Conservation (phyloP, 345 rosid genomes). For the Laguncularia racemosa region DNA sequence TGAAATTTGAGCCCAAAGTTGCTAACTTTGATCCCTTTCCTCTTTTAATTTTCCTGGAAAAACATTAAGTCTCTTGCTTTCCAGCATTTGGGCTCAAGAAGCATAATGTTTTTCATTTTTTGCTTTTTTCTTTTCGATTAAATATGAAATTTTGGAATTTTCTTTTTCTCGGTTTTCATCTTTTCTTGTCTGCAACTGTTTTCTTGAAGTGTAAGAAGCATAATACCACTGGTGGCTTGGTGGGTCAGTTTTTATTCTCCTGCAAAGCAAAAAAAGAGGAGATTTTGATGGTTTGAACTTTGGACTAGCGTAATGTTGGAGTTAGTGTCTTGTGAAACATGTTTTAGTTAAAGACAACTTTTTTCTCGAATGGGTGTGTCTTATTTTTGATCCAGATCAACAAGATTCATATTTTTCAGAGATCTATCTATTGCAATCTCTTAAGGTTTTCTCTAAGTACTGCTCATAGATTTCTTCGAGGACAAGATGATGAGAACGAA, state of each 20-base stretch:
- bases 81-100: too few species aligned
- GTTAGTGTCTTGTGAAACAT: slow-evolving; percentile 13
- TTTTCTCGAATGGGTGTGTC: slow-evolving; percentile 29
- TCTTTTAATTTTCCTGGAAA: not conserved
- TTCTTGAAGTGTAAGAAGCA: not conserved
- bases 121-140: too few species aligned
- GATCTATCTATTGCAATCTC: slow-evolving; percentile 17
- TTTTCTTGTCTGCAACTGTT: not conserved
- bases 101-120: too few species aligned
- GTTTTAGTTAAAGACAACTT: slow-evolving; percentile 9
- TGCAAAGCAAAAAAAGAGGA: slow-evolving; percentile 10
- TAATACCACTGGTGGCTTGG: slow-evolving; percentile 11
- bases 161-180: too few species aligned
- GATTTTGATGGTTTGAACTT: not conserved
- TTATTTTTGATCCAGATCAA: slow-evolving; percentile 33
- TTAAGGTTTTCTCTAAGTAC: too few species aligned
- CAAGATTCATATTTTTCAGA: slow-evolving; percentile 10
- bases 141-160: too few species aligned
- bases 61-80: too few species aligned
- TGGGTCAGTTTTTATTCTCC: slow-evolving; percentile 17
- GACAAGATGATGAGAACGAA: too few species aligned
- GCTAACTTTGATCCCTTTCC: not conserved
- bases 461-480: too few species aligned
- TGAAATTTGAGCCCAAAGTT: slow-evolving; percentile 18
- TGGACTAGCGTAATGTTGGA: slow-evolving; percentile 36